These are phyloP conservation scores for Suillus lakei DNA, from an alignment of 768 basidiomycete species.

Conservation along the genomic window DNA sequence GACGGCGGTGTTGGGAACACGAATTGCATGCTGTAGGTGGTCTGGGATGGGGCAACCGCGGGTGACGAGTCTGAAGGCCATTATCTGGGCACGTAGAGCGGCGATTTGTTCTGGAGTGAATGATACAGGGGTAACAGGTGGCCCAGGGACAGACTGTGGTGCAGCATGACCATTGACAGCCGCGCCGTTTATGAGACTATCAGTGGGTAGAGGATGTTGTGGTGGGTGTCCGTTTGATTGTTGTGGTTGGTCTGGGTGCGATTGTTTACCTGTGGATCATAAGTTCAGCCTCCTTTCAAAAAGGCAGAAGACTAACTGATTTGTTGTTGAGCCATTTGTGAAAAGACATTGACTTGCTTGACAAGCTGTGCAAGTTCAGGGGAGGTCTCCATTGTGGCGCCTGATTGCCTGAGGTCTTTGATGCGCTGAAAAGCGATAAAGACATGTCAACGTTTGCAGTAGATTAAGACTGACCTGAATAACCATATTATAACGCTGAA, in stretches of 20 bases:
- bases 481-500: not conserved
- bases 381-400: constrained; percentile 49
- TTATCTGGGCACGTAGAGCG: constrained; percentile 80
- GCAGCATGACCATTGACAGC: constrained; percentile 53
- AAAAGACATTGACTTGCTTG: constrained; percentile 40
- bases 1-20: constrained; percentile 62
- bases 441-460: not conserved
- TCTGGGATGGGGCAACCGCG: constrained; percentile 73
- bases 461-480: not conserved
- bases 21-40: constrained; percentile 70
- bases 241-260: constrained; percentile 18
- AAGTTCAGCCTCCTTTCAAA: not conserved
- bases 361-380: constrained; percentile 48
- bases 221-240: constrained; percentile 17
- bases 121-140: constrained; percentile 68
- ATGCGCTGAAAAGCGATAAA: constrained; percentile 41
- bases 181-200: not conserved
- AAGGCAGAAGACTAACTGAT: constrained; percentile 34
- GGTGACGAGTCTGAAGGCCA: constrained; percentile 76
- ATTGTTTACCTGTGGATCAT: constrained; percentile 28
- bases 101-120: constrained; percentile 79
- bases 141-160: constrained; percentile 43
- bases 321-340: constrained; percentile 33
- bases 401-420: constrained; percentile 46
- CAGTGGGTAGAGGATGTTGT: constrained; percentile 32